Percentiles rank a stretch among this genome's conserved stretches.
These are phyloP conservation scores for Malania oleifera DNA, from an alignment of 164 flowering plant genomes.

Conservation along the genomic window DNA sequence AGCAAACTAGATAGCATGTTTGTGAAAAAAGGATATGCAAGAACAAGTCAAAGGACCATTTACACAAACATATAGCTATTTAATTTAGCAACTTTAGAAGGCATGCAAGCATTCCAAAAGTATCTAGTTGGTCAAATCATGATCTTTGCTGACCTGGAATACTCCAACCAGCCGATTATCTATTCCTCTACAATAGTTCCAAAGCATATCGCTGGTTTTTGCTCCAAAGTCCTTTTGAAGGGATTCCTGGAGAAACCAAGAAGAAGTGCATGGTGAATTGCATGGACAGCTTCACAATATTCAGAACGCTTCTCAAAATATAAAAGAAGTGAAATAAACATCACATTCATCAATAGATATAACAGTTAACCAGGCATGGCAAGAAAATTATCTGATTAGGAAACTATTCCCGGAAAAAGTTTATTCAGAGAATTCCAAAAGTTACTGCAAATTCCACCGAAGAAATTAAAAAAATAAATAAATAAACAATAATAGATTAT, in stretches of 20 bases:
- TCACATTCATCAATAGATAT: not conserved
- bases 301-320: not conserved
- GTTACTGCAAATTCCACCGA: too few relatives aligned
- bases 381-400: not conserved
- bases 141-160: constrained; percentile 54
- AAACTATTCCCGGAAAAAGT: not conserved
- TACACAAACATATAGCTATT: not conserved
- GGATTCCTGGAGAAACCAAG: constrained; percentile 49
- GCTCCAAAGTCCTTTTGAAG: constrained; percentile 82
- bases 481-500: too few relatives aligned
- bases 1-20: not conserved
- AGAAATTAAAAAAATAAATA: too few relatives aligned
- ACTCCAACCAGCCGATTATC: constrained; percentile 72
- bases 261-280: not conserved
- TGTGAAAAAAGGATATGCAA: not conserved
- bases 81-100: not conserved
- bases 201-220: constrained; percentile 93
- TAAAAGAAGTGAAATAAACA: not conserved
- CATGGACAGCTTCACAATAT: not conserved
- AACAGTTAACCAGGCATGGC: not conserved
- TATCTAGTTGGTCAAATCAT: not conserved
- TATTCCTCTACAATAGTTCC: constrained; percentile 85
- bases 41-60: not conserved
- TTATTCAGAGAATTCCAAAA: too few relatives aligned
- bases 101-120: not conserved